Evolutionary conservation across 148 eudicot genomes (phyloP).

Genomic region (Silene conica): DNA sequence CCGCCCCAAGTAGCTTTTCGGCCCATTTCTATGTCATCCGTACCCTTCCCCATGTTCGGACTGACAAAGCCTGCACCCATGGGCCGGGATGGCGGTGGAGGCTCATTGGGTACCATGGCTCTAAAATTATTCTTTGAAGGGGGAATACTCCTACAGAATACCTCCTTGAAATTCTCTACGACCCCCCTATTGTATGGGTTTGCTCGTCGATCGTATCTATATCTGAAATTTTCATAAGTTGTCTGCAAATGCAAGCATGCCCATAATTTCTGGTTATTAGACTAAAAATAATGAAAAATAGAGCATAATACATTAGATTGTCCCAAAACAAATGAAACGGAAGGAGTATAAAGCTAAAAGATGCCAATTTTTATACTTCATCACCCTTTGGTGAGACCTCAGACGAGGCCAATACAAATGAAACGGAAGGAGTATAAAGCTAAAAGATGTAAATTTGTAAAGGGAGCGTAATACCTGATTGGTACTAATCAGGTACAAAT

Average conservation of each 20-base stretch:
- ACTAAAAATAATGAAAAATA: too few relatives aligned
- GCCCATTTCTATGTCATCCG: conserved; percentile 92
- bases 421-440: not conserved
- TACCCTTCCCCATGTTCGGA: conserved; percentile 89
- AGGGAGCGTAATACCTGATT: conserved; percentile 55
- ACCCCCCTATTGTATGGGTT: conserved; percentile 95
- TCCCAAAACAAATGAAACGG: too few relatives aligned
- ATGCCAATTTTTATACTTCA: too few relatives aligned
- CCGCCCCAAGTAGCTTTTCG: conserved; percentile 96
- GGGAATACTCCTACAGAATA: conserved; percentile 59
- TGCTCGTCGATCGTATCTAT: conserved; percentile 75
- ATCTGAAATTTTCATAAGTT: conserved; percentile 93
- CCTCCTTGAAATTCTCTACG: conserved; percentile 70
- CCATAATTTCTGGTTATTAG: not conserved
- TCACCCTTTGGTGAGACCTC: too few relatives aligned
- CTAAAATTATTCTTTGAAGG: conserved; percentile 81
- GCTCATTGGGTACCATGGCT: conserved; percentile 60
- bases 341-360: too few relatives aligned
- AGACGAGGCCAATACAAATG: too few relatives aligned
- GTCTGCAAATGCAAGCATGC: conserved; percentile 51
- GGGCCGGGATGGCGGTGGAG: conserved; percentile 45
- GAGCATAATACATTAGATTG: too few relatives aligned
- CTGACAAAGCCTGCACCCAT: conserved; percentile 77
- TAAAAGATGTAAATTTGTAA: not conserved
- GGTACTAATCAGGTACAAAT: conserved; percentile 84